A percentile compares a stretch with the other conserved stretches of the same genome.
Evolutionary conservation across 164 flowering plant species (phyloP).

Genomic region (Paratinospora sagittata): DNA sequence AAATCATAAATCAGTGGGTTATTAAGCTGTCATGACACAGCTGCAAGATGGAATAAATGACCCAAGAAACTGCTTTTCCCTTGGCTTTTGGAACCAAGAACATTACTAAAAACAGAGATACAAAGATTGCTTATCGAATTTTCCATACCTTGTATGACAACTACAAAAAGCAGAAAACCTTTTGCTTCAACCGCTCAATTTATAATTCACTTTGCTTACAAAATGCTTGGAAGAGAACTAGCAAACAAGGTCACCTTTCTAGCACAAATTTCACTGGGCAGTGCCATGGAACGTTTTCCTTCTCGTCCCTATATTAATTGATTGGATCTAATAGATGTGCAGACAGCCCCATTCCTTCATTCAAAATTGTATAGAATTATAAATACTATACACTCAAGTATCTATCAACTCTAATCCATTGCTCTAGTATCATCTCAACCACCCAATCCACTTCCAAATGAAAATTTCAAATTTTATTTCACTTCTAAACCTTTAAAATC

Average conservation of each 20-base stretch:
- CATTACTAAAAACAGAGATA: background rate
- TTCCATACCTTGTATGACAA: background rate
- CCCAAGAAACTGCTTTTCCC: background rate
- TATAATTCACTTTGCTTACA: too few relatives aligned
- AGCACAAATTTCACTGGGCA: background rate
- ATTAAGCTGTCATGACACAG: background rate
- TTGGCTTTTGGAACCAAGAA: background rate
- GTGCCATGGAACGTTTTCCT: too few relatives aligned
- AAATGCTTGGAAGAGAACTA: too few relatives aligned
- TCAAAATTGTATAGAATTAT: background rate
- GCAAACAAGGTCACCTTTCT: too few relatives aligned
- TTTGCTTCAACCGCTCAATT: background rate
- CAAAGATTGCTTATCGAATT: background rate
- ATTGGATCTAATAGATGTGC: background rate
- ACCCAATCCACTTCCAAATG: background rate
- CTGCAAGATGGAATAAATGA: background rate
- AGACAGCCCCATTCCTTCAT: background rate
- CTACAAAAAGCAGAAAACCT: background rate
- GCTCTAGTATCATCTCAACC: background rate
- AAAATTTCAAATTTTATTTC: too few relatives aligned
- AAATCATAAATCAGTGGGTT: background rate
- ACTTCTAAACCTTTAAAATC: too few relatives aligned
- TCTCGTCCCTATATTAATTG: too few relatives aligned
- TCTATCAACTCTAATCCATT: background rate
- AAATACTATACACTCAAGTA: background rate